Conservation (phyloP, 1,139 yeast genomes). For the Candida dubliniensis region DNA sequence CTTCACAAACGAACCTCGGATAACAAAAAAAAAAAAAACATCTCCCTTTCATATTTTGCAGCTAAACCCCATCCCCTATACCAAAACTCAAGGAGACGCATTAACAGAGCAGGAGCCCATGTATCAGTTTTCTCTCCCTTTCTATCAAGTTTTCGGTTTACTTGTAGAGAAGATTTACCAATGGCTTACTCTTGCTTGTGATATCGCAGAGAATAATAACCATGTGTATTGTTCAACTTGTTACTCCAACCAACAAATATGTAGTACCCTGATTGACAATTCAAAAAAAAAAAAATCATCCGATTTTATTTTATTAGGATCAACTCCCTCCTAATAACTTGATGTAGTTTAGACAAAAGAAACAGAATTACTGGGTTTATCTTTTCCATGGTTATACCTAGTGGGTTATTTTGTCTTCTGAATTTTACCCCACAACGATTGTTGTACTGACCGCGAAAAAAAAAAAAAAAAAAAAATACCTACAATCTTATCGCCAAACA, state of each 20-base stretch:
- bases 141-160: too few species aligned
- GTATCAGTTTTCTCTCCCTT: too few species aligned
- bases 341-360: too few species aligned
- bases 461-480: background rate
- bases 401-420: conserved; percentile 3
- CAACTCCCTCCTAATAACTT: too few species aligned
- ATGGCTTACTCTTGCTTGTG: too few species aligned
- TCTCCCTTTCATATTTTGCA: background rate
- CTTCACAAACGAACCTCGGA: background rate
- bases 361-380: background rate
- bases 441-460: too few species aligned
- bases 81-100: background rate
- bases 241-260: too few species aligned
- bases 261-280: background rate
- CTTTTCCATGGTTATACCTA: conserved; percentile 6
- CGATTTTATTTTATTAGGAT: background rate
- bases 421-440: conserved; percentile 6
- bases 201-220: too few species aligned
- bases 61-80: background rate
- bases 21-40: too few species aligned
- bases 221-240: too few species aligned
- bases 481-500: background rate
- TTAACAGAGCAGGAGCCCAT: background rate
- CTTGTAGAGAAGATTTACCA: too few species aligned
- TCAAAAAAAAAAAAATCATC: background rate